Evolutionary conservation across 2,329 filamentous ascomycete species (phyloP).

Genomic region (Aspergillus novofumigatus): DNA sequence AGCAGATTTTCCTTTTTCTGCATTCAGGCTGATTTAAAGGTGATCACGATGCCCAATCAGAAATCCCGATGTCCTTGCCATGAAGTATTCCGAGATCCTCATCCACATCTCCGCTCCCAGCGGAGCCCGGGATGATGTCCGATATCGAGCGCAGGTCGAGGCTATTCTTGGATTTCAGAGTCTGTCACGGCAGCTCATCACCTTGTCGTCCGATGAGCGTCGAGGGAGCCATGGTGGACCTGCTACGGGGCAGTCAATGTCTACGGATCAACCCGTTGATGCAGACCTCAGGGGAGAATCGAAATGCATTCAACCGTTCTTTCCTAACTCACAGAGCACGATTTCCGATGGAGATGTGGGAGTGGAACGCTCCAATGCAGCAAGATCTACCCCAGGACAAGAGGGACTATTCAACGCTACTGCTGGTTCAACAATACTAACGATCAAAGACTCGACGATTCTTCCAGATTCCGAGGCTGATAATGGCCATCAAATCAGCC

Average conservation of each 20-base stretch:
- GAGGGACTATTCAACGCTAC: neutral
- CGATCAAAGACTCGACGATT: neutral
- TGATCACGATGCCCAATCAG: neutral
- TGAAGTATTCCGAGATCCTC: conserved; percentile 34
- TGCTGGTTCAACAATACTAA: neutral
- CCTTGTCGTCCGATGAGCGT: conserved; percentile 3
- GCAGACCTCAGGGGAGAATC: neutral
- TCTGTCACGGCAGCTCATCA: conserved; percentile 22
- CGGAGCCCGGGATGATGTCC: conserved; percentile 33
- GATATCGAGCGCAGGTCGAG: conserved; percentile 36
- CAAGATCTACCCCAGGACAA: too few species aligned
- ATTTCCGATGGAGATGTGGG: neutral
- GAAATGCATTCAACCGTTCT: neutral
- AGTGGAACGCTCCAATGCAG: neutral
- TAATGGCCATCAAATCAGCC: neutral
- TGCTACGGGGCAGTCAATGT: neutral
- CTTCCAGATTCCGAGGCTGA: neutral
- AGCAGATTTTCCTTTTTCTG: neutral
- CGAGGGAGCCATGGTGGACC: neutral
- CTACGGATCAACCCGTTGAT: neutral
- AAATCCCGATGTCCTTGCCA: conserved; percentile 5
- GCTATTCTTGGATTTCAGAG: conserved; percentile 34
- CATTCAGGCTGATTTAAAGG: neutral
- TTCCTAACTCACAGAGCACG: neutral
- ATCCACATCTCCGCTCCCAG: conserved; percentile 41